These are phyloP conservation scores for Chalaropsis thielavioides DNA, from an alignment of 2,329 filamentous ascomycete species.

Conservation along the genomic window DNA sequence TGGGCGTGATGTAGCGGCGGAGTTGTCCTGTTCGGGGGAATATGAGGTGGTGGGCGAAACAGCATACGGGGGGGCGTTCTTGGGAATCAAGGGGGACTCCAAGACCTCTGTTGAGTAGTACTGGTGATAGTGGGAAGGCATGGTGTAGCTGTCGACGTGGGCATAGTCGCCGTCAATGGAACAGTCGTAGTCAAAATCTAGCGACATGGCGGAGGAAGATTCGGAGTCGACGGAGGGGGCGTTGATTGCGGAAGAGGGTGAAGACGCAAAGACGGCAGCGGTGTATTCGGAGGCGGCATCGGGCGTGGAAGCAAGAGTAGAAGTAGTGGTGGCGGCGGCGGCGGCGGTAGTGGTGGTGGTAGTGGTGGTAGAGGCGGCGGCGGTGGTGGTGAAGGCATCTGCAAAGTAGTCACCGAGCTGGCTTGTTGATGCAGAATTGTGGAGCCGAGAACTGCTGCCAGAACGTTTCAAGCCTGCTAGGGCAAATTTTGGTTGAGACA, in stretches of 20 bases:
- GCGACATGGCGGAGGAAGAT: constrained; percentile 41
- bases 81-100: constrained; percentile 38
- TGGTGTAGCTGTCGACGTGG: constrained; percentile 32
- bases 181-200: constrained; percentile 43
- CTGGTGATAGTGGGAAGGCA: constrained; percentile 34
- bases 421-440: constrained; percentile 8
- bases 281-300: background rate
- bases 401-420: constrained; percentile 12
- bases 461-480: constrained; percentile 14
- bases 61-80: constrained; percentile 35
- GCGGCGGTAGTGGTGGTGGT: background rate
- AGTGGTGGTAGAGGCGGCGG: constrained; percentile 2
- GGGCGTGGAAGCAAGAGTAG: background rate
- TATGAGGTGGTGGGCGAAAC: constrained; percentile 26
- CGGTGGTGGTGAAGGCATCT: constrained; percentile 8
- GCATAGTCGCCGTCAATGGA: constrained; percentile 25
- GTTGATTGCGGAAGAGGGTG: constrained; percentile 2
- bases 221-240: constrained; percentile 27
- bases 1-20: constrained; percentile 38
- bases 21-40: constrained; percentile 38
- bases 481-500: constrained; percentile 12
- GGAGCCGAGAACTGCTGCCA: constrained; percentile 10
- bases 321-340: background rate
- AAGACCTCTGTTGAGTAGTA: constrained; percentile 34
- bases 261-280: background rate